Base-by-base conservation (phyloP, 2,329 filamentous ascomycete species). In the Aspergillus fischeri region DNA sequence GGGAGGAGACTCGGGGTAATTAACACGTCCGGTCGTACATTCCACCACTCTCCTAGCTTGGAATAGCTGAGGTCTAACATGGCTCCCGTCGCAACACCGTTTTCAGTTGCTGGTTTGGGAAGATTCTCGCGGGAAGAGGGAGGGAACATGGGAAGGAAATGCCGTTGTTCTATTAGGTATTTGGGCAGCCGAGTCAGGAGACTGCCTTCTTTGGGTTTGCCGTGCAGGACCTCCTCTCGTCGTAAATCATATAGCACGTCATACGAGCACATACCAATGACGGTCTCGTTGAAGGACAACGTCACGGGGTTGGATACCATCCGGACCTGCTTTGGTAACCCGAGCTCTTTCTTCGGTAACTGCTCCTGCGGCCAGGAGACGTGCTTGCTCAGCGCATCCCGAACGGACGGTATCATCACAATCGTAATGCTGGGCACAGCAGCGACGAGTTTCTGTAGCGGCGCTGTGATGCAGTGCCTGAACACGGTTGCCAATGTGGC, bases 251-350 rank as follows among this genome's bases (percentile, higher is more conserved):
- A 92, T 1, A 99, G 80, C 3, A 91, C 78, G 70, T 99, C 94
- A 67, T 96, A 89, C 0, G 87, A 88, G 27, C 88, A 92, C 65
- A 97, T 82, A 4, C 90, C 92, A 27, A 97, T 76, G 1, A 93
- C 82, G 47, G 88, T 83, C 74, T 97, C 94, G 74, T 99, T 99
- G 62, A 97, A 80, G 5, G 86, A 90, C 3, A 97, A 75, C 8
- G 90, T 91, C 81, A 95, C 93, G 0, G 94, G 94, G 70, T 97
- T 97, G 2, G 92, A 91, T 17, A 97, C 85, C 65, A 95, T 84
- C 55, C 84, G 86, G 10, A 83, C 88, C 56, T 87, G 81, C 70
- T 91, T 93, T 10, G 89, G 89, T 4, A 97, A 81, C 4, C 89
- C 90, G 6, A 95, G 82, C 20, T 92, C 89, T 66, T 86, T 89